phyloP scores from a whole-genome alignment of 2,329 filamentous ascomycete species.

The Cladobotryum mycophilum region DNA sequence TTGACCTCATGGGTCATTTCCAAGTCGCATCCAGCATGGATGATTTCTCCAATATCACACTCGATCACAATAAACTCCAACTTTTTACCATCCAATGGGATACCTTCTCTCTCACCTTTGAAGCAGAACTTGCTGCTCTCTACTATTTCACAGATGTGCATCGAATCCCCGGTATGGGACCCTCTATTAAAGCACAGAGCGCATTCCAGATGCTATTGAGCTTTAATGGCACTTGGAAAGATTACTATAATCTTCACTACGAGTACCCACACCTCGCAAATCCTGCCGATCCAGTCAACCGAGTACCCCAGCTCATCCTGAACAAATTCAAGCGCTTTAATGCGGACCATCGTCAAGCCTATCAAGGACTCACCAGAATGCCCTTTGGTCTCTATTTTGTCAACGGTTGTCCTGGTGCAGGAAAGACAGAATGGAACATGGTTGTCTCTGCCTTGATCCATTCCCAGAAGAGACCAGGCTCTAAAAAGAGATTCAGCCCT shows the following conservation, averaged over 20 bases:
- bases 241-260: constrained; percentile 18
- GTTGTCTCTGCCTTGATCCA: constrained; percentile 34
- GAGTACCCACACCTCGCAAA: constrained; percentile 29
- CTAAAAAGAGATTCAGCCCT: constrained; percentile 21
- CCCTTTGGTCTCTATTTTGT: constrained; percentile 39
- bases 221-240: constrained; percentile 20
- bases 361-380: constrained; percentile 28
- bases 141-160: constrained; percentile 19
- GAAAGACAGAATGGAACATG: constrained; percentile 43
- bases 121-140: constrained; percentile 28
- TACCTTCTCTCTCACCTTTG: constrained; percentile 21
- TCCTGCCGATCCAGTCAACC: constrained; percentile 16
- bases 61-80: constrained; percentile 15
- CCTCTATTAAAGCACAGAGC: constrained; percentile 16
- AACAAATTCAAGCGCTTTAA: constrained; percentile 30
- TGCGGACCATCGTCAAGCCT: constrained; percentile 31
- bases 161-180: constrained; percentile 13
- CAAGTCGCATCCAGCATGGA: constrained; percentile 45
- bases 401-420: constrained; percentile 41
- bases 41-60: constrained; percentile 13
- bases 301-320: constrained; percentile 21
- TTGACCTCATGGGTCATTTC: constrained; percentile 58
- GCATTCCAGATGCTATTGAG: constrained; percentile 29
- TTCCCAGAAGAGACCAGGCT: constrained; percentile 20
- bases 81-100: constrained; percentile 24